phyloP scores from a whole-genome alignment of 2,329 filamentous ascomycete species.

The Fusarium transvaalense region DNA sequence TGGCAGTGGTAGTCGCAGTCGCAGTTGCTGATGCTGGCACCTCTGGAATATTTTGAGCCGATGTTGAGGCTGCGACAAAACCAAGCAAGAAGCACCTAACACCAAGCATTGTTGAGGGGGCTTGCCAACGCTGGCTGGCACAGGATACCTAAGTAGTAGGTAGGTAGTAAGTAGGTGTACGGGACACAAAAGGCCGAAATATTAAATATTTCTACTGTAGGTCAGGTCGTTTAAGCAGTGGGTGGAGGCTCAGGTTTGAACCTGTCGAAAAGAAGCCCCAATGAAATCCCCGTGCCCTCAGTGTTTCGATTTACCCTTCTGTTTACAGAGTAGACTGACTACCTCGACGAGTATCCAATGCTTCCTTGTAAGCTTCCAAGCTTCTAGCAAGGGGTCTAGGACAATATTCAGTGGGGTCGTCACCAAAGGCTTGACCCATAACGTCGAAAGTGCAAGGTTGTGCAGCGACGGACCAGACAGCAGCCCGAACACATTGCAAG shows the following conservation, averaged over 20 bases:
- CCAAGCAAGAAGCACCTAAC: conserved; percentile 41
- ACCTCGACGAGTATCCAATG: conserved; percentile 6
- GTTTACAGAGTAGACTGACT: too few relatives aligned
- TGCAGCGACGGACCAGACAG: conserved; percentile 11
- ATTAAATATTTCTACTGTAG: conserved; percentile 32
- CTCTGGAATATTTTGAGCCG: conserved; percentile 36
- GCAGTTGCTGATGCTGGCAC: conserved; percentile 41
- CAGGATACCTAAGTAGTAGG: not conserved
- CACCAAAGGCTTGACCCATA: conserved; percentile 25
- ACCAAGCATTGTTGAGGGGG: conserved; percentile 40
- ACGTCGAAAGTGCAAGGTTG: conserved; percentile 37
- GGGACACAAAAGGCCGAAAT: not conserved
- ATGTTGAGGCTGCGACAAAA: conserved; percentile 37
- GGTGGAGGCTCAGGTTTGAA: conserved; percentile 5
- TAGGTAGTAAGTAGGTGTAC: not conserved
- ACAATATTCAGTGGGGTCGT: conserved; percentile 39
- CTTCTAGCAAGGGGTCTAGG: conserved; percentile 37
- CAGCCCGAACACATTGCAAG: conserved; percentile 14
- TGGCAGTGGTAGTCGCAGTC: conserved; percentile 22
- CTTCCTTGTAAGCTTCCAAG: conserved; percentile 26
- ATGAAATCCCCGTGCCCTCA: conserved; percentile 8
- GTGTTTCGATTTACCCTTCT: conserved; percentile 16
- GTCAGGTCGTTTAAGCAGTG: conserved; percentile 15
- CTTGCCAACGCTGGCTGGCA: conserved; percentile 2
- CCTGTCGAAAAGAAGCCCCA: conserved; percentile 16